Evolutionary conservation across 176 grass and related monocot species (phyloP).

Genomic region (Bonia amplexicaulis): DNA sequence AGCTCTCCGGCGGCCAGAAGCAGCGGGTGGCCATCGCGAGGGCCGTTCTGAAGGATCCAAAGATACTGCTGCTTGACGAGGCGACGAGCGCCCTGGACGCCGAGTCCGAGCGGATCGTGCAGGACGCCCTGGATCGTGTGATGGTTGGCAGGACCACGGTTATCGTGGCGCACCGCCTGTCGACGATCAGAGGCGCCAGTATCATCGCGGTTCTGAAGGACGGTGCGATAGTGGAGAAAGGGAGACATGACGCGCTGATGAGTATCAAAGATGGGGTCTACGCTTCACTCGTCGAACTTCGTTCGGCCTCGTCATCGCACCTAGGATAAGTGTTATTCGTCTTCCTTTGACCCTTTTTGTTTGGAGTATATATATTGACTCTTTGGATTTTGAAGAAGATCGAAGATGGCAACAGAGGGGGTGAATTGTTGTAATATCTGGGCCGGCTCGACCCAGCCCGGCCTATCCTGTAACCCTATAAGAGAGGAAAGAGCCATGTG

Average conservation of each 20-base stretch:
- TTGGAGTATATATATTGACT: background rate
- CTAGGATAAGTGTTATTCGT: constrained; percentile 9
- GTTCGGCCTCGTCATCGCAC: constrained; percentile 19
- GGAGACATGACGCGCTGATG: constrained; percentile 58
- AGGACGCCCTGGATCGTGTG: constrained; percentile 62
- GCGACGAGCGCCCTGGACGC: constrained; percentile 79
- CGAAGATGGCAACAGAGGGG: too few species aligned
- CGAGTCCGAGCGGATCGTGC: constrained; percentile 71
- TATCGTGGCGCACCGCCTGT: constrained; percentile 68
- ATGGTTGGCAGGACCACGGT: constrained; percentile 79
- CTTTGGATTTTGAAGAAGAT: constrained; percentile 6
- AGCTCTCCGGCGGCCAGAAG: constrained; percentile 82
- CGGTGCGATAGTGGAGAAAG: constrained; percentile 64
- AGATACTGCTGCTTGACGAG: constrained; percentile 71
- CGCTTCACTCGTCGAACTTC: constrained; percentile 64
- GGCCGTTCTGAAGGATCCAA: constrained; percentile 72
- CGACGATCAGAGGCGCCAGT: constrained; percentile 62
- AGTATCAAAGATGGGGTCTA: constrained; percentile 62
- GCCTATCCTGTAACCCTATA: too few species aligned
- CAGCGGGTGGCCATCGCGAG: constrained; percentile 70
- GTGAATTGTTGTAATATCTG: too few species aligned
- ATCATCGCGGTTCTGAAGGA: constrained; percentile 83
- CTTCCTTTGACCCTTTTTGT: background rate
- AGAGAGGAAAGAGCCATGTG: too few species aligned
- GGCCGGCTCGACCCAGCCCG: too few species aligned